phyloP scores from a whole-genome alignment of 2,329 filamentous ascomycete genomes.

The Penicillium sp. region DNA sequence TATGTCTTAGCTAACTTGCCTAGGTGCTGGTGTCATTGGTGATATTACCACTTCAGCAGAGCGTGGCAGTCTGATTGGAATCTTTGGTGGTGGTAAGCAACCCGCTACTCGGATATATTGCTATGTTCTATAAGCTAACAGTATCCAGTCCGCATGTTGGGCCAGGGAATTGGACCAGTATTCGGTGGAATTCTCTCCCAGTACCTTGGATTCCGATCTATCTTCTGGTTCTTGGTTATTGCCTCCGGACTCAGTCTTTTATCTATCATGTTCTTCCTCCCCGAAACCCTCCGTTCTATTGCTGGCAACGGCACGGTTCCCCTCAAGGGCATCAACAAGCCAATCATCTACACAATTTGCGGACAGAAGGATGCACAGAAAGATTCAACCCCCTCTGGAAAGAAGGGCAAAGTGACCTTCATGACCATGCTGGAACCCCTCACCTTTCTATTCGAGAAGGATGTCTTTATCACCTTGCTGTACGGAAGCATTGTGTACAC shows the following conservation, averaged over 20 bases:
- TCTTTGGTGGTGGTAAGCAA: constrained; percentile 39
- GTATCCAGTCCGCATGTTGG: constrained; percentile 41
- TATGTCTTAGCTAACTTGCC: background rate
- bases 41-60: constrained; percentile 43
- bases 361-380: constrained; percentile 22
- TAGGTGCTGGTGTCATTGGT: constrained; percentile 43
- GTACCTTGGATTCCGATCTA: constrained; percentile 40
- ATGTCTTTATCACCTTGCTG: constrained; percentile 47
- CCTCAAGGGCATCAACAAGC: constrained; percentile 43
- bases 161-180: constrained; percentile 49
- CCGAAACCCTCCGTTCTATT: constrained; percentile 48
- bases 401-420: constrained; percentile 31
- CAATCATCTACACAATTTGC: constrained; percentile 37
- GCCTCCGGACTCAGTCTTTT: constrained; percentile 38
- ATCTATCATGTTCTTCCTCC: constrained; percentile 45
- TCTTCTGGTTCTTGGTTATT: constrained; percentile 47
- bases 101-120: background rate
- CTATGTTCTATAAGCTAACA: constrained; percentile 4
- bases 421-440: constrained; percentile 43
- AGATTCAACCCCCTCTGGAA: constrained; percentile 9
- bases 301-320: constrained; percentile 48
- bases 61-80: constrained; percentile 42
- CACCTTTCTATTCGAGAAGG: constrained; percentile 47
- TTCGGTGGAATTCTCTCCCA: constrained; percentile 42
- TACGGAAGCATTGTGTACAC: constrained; percentile 50